A percentile compares a stretch with the other conserved stretches of the same genome.
Evolutionary conservation across 805 yeast genomes (phyloP).

Genomic region (Grigorovia yakushimaensis): DNA sequence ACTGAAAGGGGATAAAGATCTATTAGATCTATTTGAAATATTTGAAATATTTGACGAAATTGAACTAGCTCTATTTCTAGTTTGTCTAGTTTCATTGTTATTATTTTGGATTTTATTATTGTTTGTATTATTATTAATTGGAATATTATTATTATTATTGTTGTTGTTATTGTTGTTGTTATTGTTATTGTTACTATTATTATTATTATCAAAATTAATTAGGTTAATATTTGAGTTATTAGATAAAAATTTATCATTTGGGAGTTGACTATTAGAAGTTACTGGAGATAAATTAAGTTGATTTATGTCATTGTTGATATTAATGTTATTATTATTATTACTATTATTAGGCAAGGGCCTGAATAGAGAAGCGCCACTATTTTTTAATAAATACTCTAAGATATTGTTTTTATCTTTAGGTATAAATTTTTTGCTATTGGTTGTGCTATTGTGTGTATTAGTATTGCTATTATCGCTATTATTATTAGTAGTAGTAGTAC

Average conservation of each 20-base stretch:
- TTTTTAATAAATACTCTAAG: slow-evolving; percentile 4
- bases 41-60: slow-evolving; percentile 1
- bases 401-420: neutral
- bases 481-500: neutral
- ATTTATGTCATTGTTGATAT: neutral
- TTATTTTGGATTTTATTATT: neutral
- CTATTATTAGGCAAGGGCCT: slow-evolving; percentile 8
- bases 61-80: slow-evolving; percentile 7
- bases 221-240: no score
- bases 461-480: no score
- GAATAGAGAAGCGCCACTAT: slow-evolving; percentile 14
- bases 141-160: neutral
- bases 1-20: slow-evolving; percentile 24
- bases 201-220: no score
- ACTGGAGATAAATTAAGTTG: slow-evolving; percentile 4
- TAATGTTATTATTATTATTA: neutral
- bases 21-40: slow-evolving; percentile 4
- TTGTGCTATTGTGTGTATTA: no score
- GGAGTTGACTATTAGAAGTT: neutral
- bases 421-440: no score
- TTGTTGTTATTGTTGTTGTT: neutral
- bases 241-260: no score
- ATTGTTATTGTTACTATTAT: no score
- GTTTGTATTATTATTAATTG: neutral
- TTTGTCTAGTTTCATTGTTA: neutral